phyloP scores from a whole-genome alignment of 2,329 filamentous ascomycete genomes.

The Aspergillus arachidicola region DNA sequence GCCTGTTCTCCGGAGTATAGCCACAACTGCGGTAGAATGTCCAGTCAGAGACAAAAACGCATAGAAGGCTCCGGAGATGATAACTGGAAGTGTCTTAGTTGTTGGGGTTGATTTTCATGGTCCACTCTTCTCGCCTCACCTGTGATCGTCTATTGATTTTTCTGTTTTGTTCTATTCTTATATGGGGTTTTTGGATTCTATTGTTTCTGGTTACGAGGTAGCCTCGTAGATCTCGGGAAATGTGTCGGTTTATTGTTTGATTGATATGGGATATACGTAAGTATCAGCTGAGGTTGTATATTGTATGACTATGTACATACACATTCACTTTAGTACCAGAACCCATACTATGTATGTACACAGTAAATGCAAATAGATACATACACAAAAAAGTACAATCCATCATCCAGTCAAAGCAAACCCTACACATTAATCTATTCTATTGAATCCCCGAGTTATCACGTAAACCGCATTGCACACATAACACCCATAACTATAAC shows the following conservation, averaged over 20 bases:
- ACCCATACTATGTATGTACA: too few relatives aligned
- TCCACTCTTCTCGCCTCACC: neutral
- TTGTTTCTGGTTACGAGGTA: too few relatives aligned
- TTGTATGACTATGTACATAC: neutral
- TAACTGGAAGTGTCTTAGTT: constrained; percentile 5
- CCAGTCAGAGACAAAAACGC: neutral
- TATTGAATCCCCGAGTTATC: neutral
- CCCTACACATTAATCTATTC: neutral
- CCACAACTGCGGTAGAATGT: neutral
- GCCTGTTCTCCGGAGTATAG: neutral
- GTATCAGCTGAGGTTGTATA: neutral
- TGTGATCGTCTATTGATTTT: neutral
- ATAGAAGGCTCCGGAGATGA: constrained; percentile 9
- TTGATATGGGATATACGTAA: neutral
- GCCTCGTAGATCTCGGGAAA: neutral
- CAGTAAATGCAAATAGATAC: too few relatives aligned
- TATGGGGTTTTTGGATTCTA: too few relatives aligned
- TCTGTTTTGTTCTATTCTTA: too few relatives aligned
- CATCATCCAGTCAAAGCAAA: neutral
- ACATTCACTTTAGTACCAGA: too few relatives aligned
- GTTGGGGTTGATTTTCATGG: neutral
- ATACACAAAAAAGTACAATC: neutral
- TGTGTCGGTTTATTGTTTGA: neutral
- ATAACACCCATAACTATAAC: neutral
- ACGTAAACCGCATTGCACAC: neutral